Percentiles rank a stretch among this genome's conserved stretches.
Evolutionary conservation across 2,329 filamentous ascomycete species (phyloP).

Genomic region (Arthrobotrys sinensis): DNA sequence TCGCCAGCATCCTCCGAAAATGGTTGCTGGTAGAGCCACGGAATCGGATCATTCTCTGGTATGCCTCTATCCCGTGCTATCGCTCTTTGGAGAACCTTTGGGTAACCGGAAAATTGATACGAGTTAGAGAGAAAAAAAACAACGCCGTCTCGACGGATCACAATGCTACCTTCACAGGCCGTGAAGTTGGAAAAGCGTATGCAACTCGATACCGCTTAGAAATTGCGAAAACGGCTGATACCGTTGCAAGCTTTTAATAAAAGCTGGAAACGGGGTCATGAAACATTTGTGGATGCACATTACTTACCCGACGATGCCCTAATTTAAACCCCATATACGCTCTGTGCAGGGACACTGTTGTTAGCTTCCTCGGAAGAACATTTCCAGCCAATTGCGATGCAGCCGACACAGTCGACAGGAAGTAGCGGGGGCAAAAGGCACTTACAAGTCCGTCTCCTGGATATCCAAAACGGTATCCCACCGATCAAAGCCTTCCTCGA

Average conservation of each 20-base stretch:
- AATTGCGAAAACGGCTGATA: constrained; percentile 29
- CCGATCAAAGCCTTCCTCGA: constrained; percentile 85
- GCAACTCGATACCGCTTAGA: constrained; percentile 15
- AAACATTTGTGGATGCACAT: constrained; percentile 22
- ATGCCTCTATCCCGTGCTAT: constrained; percentile 82
- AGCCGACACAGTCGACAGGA: constrained; percentile 15
- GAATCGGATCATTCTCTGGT: constrained; percentile 69
- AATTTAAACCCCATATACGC: constrained; percentile 80
- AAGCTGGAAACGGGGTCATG: constrained; percentile 47
- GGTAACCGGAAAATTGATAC: constrained; percentile 32
- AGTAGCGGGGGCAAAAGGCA: constrained; percentile 55
- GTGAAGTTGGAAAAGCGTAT: constrained; percentile 7
- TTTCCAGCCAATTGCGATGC: constrained; percentile 25
- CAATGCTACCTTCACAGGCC: neutral
- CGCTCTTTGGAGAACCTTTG: constrained; percentile 83
- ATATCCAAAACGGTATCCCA: constrained; percentile 89
- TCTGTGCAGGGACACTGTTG: constrained; percentile 61
- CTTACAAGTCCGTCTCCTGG: constrained; percentile 85
- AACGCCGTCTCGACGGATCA: constrained; percentile 5
- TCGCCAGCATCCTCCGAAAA: constrained; percentile 70
- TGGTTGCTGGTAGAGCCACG: constrained; percentile 65
- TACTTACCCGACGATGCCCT: constrained; percentile 81
- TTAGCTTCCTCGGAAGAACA: constrained; percentile 32
- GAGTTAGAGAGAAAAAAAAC: constrained; percentile 20
- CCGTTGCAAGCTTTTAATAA: constrained; percentile 48